These are phyloP conservation scores for Cercospora zeina DNA, from an alignment of 2,329 filamentous ascomycete genomes.

Conservation along the genomic window DNA sequence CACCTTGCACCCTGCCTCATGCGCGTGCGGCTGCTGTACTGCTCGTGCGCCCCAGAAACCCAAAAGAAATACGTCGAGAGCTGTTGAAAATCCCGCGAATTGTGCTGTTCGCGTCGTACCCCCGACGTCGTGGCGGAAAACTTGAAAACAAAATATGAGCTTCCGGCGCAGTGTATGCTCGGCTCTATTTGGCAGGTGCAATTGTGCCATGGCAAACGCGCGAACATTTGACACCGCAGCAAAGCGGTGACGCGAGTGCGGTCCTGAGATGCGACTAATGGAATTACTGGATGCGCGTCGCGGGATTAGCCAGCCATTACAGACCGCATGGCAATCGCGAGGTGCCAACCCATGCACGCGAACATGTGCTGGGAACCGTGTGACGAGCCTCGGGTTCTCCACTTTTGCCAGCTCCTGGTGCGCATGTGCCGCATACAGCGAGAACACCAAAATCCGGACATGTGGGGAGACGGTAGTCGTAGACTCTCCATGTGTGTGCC, in stretches of 20 bases:
- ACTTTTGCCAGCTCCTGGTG: background rate
- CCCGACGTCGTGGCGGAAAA: background rate
- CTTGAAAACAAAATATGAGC: background rate
- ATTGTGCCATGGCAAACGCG: slow-evolving; percentile 4
- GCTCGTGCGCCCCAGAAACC: background rate
- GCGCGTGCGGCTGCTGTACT: slow-evolving; percentile 1
- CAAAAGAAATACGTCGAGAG: background rate
- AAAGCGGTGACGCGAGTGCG: slow-evolving; percentile 1
- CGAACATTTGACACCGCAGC: background rate
- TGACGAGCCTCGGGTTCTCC: slow-evolving; percentile 7
- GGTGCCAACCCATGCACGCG: background rate
- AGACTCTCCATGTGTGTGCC: background rate
- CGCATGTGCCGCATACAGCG: slow-evolving; percentile 8
- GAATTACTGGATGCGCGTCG: background rate
- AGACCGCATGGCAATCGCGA: background rate
- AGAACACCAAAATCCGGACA: background rate
- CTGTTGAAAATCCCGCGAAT: background rate
- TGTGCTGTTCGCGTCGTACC: background rate
- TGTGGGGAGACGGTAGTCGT: background rate
- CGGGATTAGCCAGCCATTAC: background rate
- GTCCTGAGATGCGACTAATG: slow-evolving; percentile 1
- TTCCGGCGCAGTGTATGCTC: background rate
- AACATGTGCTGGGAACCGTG: slow-evolving; percentile 11
- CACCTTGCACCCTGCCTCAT: background rate
- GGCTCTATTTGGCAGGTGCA: background rate